A percentile compares a stretch with the other conserved stretches of the same genome.
These are phyloP conservation scores for Colletotrichum cordylinicola DNA, from an alignment of 2,329 filamentous ascomycete genomes.

Conservation along the genomic window DNA sequence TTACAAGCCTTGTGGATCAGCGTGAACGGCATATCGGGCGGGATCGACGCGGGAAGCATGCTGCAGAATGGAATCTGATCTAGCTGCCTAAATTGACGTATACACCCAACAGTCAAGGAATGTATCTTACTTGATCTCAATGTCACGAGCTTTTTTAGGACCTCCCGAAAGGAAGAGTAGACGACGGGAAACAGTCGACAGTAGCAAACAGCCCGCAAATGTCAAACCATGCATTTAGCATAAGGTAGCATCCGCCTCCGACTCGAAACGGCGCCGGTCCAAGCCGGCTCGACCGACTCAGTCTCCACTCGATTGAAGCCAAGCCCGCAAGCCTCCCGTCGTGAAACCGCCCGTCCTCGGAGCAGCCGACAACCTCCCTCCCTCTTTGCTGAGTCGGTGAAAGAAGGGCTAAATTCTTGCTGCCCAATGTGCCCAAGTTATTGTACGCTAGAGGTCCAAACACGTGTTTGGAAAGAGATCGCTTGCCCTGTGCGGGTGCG, in stretches of 20 bases:
- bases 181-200: not conserved
- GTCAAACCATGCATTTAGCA: not conserved
- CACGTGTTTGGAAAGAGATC: not conserved
- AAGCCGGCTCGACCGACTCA: not conserved
- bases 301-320: not conserved
- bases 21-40: not conserved
- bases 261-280: not conserved
- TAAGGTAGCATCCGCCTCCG: not conserved
- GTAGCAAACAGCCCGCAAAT: not conserved
- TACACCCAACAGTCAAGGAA: not conserved
- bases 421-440: not conserved
- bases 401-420: not conserved
- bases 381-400: not conserved
- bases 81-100: not conserved
- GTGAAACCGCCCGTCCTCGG: not conserved
- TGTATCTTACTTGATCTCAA: not conserved
- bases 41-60: not conserved
- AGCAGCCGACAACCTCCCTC: not conserved
- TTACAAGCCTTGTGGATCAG: not conserved
- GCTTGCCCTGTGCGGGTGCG: not conserved
- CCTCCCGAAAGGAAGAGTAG: not conserved
- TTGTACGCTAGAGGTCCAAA: not conserved
- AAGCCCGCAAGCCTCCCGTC: not conserved
- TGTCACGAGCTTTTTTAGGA: not conserved
- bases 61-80: not conserved